These are phyloP conservation scores for Vitis vinifera DNA, from an alignment of 164 flowering plant species.

Conservation along the genomic window DNA sequence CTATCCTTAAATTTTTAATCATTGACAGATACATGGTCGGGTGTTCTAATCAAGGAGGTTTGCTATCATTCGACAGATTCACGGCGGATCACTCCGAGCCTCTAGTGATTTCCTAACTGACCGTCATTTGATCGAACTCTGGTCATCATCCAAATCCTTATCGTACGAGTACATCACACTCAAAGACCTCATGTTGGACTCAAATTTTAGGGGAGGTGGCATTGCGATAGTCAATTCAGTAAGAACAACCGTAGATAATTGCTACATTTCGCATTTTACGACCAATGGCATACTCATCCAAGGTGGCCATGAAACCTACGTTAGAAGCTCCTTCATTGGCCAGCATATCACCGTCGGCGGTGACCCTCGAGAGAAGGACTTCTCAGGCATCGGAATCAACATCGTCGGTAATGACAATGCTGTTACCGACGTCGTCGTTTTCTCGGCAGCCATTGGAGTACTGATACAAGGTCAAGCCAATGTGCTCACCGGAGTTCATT, in stretches of 20 bases:
- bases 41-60: too few species aligned
- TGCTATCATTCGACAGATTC: constrained; percentile 13
- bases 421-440: constrained; percentile 22
- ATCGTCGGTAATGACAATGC: constrained; percentile 19
- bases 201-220: constrained; percentile 19
- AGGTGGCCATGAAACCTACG: constrained; percentile 20
- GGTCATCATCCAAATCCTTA: neutral
- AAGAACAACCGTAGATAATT: constrained; percentile 20
- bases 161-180: constrained; percentile 17
- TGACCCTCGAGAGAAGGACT: constrained; percentile 13
- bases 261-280: constrained; percentile 17
- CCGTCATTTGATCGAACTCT: constrained; percentile 13
- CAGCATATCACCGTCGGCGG: constrained; percentile 23
- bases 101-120: constrained; percentile 14
- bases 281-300: constrained; percentile 12
- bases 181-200: constrained; percentile 18
- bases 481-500: constrained; percentile 20
- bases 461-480: constrained; percentile 22
- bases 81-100: constrained; percentile 17
- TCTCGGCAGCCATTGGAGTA: constrained; percentile 18
- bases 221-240: constrained; percentile 18
- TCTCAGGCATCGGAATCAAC: constrained; percentile 23
- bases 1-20: too few species aligned
- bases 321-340: constrained; percentile 22
- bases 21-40: too few species aligned